Evolutionary conservation across 1,284 basidiomycete genomes (phyloP).

Genomic region (Leccinum pachyderme): DNA sequence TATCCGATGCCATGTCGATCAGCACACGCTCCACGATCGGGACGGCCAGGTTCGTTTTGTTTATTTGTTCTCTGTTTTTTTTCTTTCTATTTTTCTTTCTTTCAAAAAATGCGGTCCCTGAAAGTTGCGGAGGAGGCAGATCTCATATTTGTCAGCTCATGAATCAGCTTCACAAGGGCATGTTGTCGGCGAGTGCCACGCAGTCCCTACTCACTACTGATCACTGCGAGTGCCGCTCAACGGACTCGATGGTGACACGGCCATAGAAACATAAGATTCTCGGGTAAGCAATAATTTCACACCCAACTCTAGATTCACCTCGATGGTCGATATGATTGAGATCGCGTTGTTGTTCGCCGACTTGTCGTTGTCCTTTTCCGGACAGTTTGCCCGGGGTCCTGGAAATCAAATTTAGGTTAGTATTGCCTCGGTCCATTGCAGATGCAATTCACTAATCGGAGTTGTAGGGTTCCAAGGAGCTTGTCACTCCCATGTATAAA

Average conservation of each 20-base stretch:
- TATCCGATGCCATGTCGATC: constrained; percentile 35
- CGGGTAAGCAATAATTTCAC: constrained; percentile 16
- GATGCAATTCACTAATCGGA: constrained; percentile 31
- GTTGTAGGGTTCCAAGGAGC: constrained; percentile 25
- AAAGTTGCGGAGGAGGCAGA: constrained; percentile 22
- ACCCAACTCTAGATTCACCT: constrained; percentile 22
- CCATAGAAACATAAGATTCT: constrained; percentile 21
- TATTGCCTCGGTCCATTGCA: constrained; percentile 35
- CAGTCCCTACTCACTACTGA: constrained; percentile 17
- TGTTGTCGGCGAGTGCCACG: constrained; percentile 29
- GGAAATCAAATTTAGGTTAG: constrained; percentile 36
- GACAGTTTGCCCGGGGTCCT: constrained; percentile 19
- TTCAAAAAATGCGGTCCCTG: constrained; percentile 28
- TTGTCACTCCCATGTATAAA: constrained; percentile 36
- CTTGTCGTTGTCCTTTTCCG: constrained; percentile 29
- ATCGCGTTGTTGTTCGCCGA: constrained; percentile 24
- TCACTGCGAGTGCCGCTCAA: constrained; percentile 19
- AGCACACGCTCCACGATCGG: constrained; percentile 26
- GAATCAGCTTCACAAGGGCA: constrained; percentile 26
- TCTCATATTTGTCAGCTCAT: constrained; percentile 32
- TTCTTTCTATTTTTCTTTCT: constrained; percentile 5
- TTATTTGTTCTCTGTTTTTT: constrained; percentile 11
- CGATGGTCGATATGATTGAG: constrained; percentile 26
- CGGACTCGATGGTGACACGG: constrained; percentile 30
- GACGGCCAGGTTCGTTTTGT: constrained; percentile 22